Evolutionary conservation across 2,329 filamentous ascomycete species (phyloP).

Genomic region (Botrytis fabae): DNA sequence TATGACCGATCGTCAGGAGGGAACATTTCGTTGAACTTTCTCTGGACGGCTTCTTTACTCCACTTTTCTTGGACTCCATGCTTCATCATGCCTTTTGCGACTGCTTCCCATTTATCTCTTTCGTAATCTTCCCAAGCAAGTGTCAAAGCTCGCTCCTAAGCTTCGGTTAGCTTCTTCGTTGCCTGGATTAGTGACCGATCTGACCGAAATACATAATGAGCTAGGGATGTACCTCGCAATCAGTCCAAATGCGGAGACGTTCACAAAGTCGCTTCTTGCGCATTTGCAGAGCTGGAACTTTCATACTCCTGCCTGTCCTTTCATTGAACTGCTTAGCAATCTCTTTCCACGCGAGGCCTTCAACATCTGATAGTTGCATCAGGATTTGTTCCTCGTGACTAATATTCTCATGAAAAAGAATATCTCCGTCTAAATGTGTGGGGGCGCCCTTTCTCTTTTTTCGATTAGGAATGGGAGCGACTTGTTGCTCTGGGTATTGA

Average conservation of each 20-base stretch:
- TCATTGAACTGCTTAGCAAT: slow-evolving; percentile 39
- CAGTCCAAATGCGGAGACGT: slow-evolving; percentile 36
- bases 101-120: slow-evolving; percentile 39
- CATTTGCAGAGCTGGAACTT: slow-evolving; percentile 43
- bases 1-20: slow-evolving; percentile 8
- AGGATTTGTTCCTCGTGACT: slow-evolving; percentile 40
- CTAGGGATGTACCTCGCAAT: slow-evolving; percentile 31
- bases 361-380: slow-evolving; percentile 40
- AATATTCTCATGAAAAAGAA: slow-evolving; percentile 29
- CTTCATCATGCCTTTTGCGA: slow-evolving; percentile 40
- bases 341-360: slow-evolving; percentile 42
- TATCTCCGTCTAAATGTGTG: slow-evolving; percentile 21
- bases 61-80: slow-evolving; percentile 41
- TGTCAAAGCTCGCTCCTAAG: slow-evolving; percentile 39
- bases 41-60: slow-evolving; percentile 40
- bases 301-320: slow-evolving; percentile 37
- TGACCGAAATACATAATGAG: slow-evolving; percentile 19
- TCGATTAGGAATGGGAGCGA: slow-evolving; percentile 11
- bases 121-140: slow-evolving; percentile 40
- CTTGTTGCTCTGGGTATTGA: slow-evolving; percentile 13
- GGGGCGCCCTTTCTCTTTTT: slow-evolving; percentile 35
- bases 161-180: slow-evolving; percentile 21
- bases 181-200: slow-evolving; percentile 22
- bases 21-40: slow-evolving; percentile 41
- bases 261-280: slow-evolving; percentile 42